These are phyloP conservation scores for Berberis thunbergii DNA, from an alignment of 164 flowering plant genomes.

Conservation along the genomic window DNA sequence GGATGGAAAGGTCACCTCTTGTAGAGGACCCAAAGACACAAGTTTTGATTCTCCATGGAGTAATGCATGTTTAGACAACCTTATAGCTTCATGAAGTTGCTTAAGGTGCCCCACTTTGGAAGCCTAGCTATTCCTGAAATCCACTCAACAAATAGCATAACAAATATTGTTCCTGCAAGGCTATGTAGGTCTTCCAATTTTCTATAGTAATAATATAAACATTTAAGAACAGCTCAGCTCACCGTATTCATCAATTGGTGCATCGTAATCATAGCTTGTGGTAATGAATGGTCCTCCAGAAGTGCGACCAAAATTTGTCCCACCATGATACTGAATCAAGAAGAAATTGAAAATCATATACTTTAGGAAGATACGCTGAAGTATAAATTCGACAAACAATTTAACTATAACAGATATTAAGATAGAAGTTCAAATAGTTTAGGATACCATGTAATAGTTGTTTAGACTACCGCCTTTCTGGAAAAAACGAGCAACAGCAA, in stretches of 20 bases:
- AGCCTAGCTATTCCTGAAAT: constrained; percentile 69
- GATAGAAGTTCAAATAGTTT: background rate
- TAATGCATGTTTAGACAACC: constrained; percentile 58
- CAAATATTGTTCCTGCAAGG: background rate
- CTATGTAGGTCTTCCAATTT: too few species aligned
- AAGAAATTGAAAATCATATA: background rate
- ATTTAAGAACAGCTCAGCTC: background rate
- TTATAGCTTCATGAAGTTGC: constrained; percentile 81
- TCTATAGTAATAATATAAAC: too few species aligned
- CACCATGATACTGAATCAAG: constrained; percentile 80
- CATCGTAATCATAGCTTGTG: constrained; percentile 97
- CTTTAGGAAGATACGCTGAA: background rate
- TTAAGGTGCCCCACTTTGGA: constrained; percentile 99
- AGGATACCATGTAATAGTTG: constrained; percentile 88
- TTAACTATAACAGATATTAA: background rate
- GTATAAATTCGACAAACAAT: background rate
- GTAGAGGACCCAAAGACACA: constrained; percentile 64
- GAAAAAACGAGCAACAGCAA: constrained; percentile 90
- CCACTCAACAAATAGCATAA: constrained; percentile 6
- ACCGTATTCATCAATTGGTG: constrained; percentile 99
- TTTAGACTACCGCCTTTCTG: constrained; percentile 92
- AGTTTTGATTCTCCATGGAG: constrained; percentile 39
- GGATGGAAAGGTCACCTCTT: constrained; percentile 48
- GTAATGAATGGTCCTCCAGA: constrained; percentile 98
- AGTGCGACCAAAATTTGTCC: constrained; percentile 97